Evolutionary conservation across 495 filamentous ascomycete species (phyloP).

Genomic region (Penicillium cataractarum): DNA sequence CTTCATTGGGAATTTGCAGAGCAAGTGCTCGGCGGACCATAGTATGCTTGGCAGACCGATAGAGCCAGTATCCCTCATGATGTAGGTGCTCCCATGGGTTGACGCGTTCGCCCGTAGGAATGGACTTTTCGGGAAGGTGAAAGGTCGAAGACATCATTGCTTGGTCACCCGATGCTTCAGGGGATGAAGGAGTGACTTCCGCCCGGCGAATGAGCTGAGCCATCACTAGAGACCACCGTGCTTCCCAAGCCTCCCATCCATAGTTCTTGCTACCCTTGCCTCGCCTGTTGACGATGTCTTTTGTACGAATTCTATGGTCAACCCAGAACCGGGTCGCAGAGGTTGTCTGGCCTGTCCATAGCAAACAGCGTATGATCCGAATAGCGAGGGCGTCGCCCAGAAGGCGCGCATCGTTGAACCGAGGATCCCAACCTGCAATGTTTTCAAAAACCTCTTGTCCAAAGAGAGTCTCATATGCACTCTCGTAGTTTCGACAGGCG

Average conservation of each 20-base stretch:
- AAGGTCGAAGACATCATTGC: constrained; percentile 48
- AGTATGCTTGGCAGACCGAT: constrained; percentile 67
- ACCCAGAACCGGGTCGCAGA: constrained; percentile 77
- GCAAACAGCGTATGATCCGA: constrained; percentile 74
- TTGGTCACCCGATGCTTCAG: constrained; percentile 18
- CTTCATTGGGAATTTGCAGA: constrained; percentile 71
- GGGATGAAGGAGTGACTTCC: constrained; percentile 46
- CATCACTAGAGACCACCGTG: constrained; percentile 82
- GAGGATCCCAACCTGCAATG: constrained; percentile 81
- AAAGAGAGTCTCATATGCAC: constrained; percentile 80
- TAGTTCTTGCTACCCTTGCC: constrained; percentile 83
- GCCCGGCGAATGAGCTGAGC: constrained; percentile 72
- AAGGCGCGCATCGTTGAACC: constrained; percentile 84
- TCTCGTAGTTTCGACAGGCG: constrained; percentile 78
- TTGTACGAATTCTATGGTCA: constrained; percentile 67
- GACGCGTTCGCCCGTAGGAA: constrained; percentile 64
- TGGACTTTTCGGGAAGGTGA: constrained; percentile 67
- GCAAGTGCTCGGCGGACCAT: constrained; percentile 63
- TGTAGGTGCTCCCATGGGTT: constrained; percentile 81
- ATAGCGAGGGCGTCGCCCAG: constrained; percentile 79
- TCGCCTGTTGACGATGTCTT: constrained; percentile 75
- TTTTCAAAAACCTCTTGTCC: constrained; percentile 80
- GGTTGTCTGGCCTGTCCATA: constrained; percentile 76
- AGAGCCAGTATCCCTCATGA: constrained; percentile 87
- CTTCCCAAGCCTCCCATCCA: constrained; percentile 87